A percentile compares a stretch with the other conserved stretches of the same genome.
phyloP scores from a whole-genome alignment of 371 early-diverging fungal species.

The Actinomucor elegans region DNA sequence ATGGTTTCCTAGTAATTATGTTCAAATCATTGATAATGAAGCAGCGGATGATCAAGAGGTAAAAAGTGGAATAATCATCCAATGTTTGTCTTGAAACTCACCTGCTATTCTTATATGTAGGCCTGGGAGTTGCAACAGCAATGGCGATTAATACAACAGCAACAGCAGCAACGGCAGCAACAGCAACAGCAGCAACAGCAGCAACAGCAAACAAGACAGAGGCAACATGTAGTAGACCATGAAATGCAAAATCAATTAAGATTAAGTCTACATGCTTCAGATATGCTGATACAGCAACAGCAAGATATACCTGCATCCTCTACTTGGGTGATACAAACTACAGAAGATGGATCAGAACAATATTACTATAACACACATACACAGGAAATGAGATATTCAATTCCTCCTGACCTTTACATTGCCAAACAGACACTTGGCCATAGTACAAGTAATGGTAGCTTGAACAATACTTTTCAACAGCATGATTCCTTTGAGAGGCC shows the following conservation, averaged over 20 bases:
- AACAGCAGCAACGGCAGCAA: conserved; percentile 1
- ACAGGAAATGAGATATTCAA: conserved; percentile 56
- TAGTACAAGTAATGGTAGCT: neutral
- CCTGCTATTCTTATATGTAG: conserved; percentile 55
- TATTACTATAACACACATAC: conserved; percentile 55
- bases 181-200: conserved; percentile 16
- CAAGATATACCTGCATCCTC: neutral
- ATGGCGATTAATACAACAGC: conserved; percentile 2
- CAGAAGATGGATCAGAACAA: conserved; percentile 57
- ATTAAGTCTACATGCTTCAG: conserved; percentile 24
- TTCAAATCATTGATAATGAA: conserved; percentile 48
- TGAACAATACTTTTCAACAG: neutral
- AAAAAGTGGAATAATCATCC: conserved; percentile 1
- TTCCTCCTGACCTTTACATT: conserved; percentile 35
- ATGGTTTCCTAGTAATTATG: conserved; percentile 92
- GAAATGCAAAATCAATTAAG: conserved; percentile 17
- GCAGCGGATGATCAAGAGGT: conserved; percentile 20
- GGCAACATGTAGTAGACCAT: conserved; percentile 7
- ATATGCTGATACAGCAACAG: conserved; percentile 7
- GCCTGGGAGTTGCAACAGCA: conserved; percentile 15
- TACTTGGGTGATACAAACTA: conserved; percentile 52
- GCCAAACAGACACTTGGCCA: neutral
- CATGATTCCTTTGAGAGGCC: neutral
- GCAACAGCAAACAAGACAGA: neutral
- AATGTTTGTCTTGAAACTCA: conserved; percentile 35